Conservation (phyloP, 495 filamentous ascomycete genomes). For the Physcia stellaris region DNA sequence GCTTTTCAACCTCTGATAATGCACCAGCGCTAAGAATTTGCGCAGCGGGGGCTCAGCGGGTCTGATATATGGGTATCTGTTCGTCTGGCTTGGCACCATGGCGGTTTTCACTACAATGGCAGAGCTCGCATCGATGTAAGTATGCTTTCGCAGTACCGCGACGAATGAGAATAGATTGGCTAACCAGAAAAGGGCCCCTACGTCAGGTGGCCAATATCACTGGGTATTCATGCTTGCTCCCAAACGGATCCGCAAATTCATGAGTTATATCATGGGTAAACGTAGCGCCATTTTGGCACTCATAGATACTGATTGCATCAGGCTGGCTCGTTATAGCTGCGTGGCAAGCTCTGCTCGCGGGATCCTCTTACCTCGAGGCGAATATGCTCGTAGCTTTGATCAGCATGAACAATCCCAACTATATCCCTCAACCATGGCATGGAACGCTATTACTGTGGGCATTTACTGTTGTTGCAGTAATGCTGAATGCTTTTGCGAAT, state of each 20-base stretch:
- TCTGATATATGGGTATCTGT: slow-evolving; percentile 35
- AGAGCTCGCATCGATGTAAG: slow-evolving; percentile 22
- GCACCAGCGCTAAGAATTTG: slow-evolving; percentile 7
- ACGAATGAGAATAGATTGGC: background rate
- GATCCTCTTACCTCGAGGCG: slow-evolving; percentile 27
- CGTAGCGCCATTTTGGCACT: background rate
- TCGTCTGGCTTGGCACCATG: slow-evolving; percentile 32
- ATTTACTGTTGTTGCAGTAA: slow-evolving; percentile 20
- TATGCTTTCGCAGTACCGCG: background rate
- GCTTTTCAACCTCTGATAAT: background rate
- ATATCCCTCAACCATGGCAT: slow-evolving; percentile 26
- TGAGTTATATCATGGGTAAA: slow-evolving; percentile 35
- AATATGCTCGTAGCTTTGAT: slow-evolving; percentile 30
- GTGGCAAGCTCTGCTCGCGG: slow-evolving; percentile 30
- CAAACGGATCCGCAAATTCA: slow-evolving; percentile 21
- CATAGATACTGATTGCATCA: slow-evolving; percentile 1
- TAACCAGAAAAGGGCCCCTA: slow-evolving; percentile 27
- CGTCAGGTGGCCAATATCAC: slow-evolving; percentile 38
- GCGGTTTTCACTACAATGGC: slow-evolving; percentile 16
- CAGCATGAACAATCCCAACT: slow-evolving; percentile 22
- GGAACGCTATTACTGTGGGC: slow-evolving; percentile 29
- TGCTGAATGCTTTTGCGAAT: slow-evolving; percentile 26
- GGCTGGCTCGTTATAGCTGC: slow-evolving; percentile 34
- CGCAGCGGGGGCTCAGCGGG: slow-evolving; percentile 32
- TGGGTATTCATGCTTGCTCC: slow-evolving; percentile 40